A percentile compares a stretch with the other conserved stretches of the same genome.
Evolutionary conservation across 2,329 filamentous ascomycete species (phyloP).

Genomic region (Sclerotinia subarctica): DNA sequence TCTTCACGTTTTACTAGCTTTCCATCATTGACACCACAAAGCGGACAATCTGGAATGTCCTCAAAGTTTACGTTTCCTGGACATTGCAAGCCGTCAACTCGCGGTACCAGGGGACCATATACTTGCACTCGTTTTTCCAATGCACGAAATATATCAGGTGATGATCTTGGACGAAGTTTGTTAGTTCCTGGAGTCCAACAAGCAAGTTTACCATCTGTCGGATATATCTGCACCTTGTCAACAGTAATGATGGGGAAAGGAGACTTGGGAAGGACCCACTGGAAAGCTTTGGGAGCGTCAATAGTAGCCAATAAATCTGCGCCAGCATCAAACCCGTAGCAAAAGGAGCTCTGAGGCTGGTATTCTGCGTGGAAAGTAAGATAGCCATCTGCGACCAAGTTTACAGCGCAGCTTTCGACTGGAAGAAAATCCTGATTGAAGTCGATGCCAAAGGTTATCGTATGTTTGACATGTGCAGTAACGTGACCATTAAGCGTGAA

Average conservation of each 20-base stretch:
- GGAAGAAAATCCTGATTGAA: slow-evolving; percentile 13
- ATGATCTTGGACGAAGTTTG: not conserved
- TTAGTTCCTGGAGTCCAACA: not conserved
- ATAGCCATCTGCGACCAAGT: slow-evolving; percentile 12
- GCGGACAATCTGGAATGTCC: not conserved
- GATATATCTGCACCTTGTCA: not conserved
- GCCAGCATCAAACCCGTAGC: not conserved
- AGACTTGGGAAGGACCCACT: not conserved
- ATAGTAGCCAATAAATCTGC: not conserved
- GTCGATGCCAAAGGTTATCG: slow-evolving; percentile 7
- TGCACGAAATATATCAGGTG: not conserved
- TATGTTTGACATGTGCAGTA: slow-evolving; percentile 13
- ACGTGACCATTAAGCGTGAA: not conserved
- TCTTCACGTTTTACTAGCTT: not conserved
- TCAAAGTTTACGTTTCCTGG: not conserved
- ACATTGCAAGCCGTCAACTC: not conserved
- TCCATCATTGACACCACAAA: not conserved
- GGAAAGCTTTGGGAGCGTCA: not conserved
- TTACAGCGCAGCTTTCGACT: not conserved
- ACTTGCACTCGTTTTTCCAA: not conserved
- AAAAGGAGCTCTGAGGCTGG: not conserved
- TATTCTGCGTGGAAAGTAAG: slow-evolving; percentile 1
- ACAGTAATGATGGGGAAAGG: not conserved
- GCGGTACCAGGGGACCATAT: not conserved
- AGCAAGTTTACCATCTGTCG: not conserved